Conservation (phyloP, 345 rosid genomes). For the Gossypium rotundifolium region DNA sequence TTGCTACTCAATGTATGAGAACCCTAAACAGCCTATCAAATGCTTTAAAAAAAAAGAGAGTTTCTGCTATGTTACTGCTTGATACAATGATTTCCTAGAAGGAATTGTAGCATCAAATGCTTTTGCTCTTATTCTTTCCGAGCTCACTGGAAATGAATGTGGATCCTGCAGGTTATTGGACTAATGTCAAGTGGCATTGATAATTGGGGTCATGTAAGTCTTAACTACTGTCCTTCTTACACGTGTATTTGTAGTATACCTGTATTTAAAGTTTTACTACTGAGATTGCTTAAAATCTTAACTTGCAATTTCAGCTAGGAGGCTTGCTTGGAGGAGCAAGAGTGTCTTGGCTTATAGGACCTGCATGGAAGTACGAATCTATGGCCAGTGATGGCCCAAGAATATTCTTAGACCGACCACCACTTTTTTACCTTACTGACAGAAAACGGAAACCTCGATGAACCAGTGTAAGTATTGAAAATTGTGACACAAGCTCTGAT, state of each 20-base stretch:
- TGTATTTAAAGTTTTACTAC: not conserved
- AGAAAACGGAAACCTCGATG: too few relatives aligned
- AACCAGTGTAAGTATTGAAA: too few relatives aligned
- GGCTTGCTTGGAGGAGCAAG: conserved; percentile 81
- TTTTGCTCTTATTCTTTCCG: not conserved
- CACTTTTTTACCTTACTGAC: conserved; percentile 28
- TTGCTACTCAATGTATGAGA: not conserved
- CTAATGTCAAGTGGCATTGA: conserved; percentile 56
- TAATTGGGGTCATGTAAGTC: conserved; percentile 95
- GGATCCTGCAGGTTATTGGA: conserved; percentile 56
- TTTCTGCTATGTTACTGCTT: not conserved
- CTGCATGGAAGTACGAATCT: conserved; percentile 61
- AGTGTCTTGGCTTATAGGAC: conserved; percentile 78
- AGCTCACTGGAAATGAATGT: not conserved
- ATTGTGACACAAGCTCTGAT: too few relatives aligned
- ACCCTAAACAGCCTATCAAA: not conserved
- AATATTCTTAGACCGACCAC: conserved; percentile 52
- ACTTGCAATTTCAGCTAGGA: conserved; percentile 45
- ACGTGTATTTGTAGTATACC: not conserved
- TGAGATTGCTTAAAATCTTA: not conserved
- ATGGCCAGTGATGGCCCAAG: conserved; percentile 50
- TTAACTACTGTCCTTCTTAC: not conserved
- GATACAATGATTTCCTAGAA: not conserved
- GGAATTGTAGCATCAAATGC: not conserved
- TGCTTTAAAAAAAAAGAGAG: not conserved